Evolutionary conservation across 1,139 yeast genomes (phyloP).

Genomic region (Nakaseomyces sp.): DNA sequence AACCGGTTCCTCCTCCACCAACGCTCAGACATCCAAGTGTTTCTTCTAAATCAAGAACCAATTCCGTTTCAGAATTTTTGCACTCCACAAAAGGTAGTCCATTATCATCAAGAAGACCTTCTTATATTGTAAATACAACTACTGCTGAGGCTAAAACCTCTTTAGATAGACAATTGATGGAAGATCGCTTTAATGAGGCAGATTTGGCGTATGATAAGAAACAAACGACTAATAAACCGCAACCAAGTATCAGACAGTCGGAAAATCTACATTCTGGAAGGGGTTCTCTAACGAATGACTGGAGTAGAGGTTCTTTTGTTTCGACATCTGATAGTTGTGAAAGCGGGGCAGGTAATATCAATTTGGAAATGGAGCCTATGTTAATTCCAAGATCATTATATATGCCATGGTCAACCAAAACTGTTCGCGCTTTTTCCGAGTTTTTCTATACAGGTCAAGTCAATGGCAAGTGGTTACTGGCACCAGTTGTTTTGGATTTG

Average conservation of each 20-base stretch:
- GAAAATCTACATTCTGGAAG: constrained; percentile 2
- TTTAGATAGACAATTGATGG: constrained; percentile 17
- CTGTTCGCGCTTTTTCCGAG: constrained; percentile 60
- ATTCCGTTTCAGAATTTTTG: constrained; percentile 14
- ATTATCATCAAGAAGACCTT: constrained; percentile 24
- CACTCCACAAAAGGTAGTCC: constrained; percentile 23
- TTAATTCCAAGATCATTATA: constrained; percentile 59
- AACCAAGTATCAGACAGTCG: background rate
- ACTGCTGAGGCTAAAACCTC: constrained; percentile 15
- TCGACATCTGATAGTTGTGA: constrained; percentile 22
- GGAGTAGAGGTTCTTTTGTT: constrained; percentile 18
- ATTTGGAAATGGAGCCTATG: constrained; percentile 42
- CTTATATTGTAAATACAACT: constrained; percentile 13
- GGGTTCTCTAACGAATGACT: constrained; percentile 10
- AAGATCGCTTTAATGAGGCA: constrained; percentile 10
- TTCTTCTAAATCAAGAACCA: constrained; percentile 9
- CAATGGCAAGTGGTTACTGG: constrained; percentile 60
- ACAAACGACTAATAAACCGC: background rate
- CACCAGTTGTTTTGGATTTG: constrained; percentile 60
- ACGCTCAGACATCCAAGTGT: constrained; percentile 5
- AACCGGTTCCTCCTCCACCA: constrained; percentile 20
- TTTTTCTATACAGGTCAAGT: constrained; percentile 72
- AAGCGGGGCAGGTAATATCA: constrained; percentile 11
- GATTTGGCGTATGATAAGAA: constrained; percentile 4
- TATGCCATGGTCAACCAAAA: constrained; percentile 53